phyloP scores from a whole-genome alignment of 75 land plant species.

The Picea glauca region DNA sequence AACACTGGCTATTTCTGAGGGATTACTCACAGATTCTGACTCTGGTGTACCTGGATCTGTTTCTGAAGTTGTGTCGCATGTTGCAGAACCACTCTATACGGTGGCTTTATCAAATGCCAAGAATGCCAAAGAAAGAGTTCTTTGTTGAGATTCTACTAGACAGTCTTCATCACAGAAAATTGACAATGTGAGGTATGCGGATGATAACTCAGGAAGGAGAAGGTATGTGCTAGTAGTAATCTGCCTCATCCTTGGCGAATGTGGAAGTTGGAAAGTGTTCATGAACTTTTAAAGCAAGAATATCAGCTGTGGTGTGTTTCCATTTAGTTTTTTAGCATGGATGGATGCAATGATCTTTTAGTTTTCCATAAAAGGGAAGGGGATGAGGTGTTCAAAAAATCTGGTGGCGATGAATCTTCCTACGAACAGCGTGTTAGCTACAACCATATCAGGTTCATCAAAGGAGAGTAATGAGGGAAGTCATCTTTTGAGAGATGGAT shows the following conservation, averaged over 20 bases:
- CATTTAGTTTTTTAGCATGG: too few species aligned
- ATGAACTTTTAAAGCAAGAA: conserved; percentile 92
- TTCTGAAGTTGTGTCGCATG: neutral
- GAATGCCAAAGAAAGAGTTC: conserved; percentile 9
- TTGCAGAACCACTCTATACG: neutral
- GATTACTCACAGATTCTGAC: conserved; percentile 11
- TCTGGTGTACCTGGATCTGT: conserved; percentile 12
- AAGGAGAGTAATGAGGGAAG: neutral
- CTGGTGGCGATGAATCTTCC: conserved; percentile 94
- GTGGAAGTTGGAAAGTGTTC: conserved; percentile 99
- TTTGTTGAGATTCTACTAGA: conserved; percentile 55
- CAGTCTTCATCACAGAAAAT: conserved; percentile 41
- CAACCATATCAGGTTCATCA: neutral
- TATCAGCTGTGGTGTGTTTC: conserved; percentile 96
- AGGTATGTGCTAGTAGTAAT: neutral
- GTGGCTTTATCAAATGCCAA: neutral
- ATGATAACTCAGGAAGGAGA: conserved; percentile 20
- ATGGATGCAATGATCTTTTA: conserved; percentile 48
- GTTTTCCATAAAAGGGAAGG: conserved; percentile 98
- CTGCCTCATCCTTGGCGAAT: conserved; percentile 91
- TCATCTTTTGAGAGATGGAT: too few species aligned
- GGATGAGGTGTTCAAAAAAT: conserved; percentile 97
- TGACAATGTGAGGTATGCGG: conserved; percentile 39
- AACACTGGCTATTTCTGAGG: conserved; percentile 40
- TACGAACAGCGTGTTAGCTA: conserved; percentile 78